Percentiles rank a stretch among this genome's conserved stretches.
Evolutionary conservation across 2,329 filamentous ascomycete species (phyloP).

Genomic region (Fusarium redolens): DNA sequence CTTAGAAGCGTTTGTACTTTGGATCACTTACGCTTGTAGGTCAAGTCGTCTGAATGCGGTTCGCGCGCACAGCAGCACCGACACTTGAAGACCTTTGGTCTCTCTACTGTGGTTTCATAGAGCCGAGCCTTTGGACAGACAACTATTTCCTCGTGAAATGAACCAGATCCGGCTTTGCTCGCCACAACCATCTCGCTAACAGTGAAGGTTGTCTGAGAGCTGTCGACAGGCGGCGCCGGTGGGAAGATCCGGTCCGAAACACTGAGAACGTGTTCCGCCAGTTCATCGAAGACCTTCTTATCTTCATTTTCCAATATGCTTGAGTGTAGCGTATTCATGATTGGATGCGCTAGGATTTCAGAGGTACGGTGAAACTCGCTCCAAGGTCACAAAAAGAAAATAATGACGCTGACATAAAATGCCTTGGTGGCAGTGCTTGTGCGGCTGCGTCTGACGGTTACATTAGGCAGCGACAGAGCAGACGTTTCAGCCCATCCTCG

Average conservation of each 20-base stretch:
- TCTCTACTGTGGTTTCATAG: accelerated
- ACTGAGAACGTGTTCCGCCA: not conserved
- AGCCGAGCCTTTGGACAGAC: not conserved
- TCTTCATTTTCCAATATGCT: accelerated
- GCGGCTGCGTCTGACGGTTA: not conserved
- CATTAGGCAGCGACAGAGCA: not conserved
- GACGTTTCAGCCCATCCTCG: accelerated
- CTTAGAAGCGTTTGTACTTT: accelerated
- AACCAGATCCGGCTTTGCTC: accelerated
- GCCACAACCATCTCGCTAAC: accelerated
- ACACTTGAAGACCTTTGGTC: accelerated
- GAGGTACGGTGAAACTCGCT: accelerated
- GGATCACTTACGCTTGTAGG: accelerated
- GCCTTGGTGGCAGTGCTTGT: not conserved
- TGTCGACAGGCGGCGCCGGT: accelerated
- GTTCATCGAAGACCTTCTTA: accelerated
- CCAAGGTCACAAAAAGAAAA: accelerated
- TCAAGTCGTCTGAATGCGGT: accelerated
- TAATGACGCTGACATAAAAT: accelerated
- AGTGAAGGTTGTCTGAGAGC: accelerated
- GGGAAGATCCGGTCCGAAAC: accelerated
- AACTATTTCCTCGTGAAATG: accelerated
- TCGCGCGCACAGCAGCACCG: not conserved
- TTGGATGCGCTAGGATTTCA: accelerated
- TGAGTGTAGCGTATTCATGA: accelerated